These are phyloP conservation scores for Arabidopsis hybrid DNA, from an alignment of 441 rosid species.

Conservation along the genomic window DNA sequence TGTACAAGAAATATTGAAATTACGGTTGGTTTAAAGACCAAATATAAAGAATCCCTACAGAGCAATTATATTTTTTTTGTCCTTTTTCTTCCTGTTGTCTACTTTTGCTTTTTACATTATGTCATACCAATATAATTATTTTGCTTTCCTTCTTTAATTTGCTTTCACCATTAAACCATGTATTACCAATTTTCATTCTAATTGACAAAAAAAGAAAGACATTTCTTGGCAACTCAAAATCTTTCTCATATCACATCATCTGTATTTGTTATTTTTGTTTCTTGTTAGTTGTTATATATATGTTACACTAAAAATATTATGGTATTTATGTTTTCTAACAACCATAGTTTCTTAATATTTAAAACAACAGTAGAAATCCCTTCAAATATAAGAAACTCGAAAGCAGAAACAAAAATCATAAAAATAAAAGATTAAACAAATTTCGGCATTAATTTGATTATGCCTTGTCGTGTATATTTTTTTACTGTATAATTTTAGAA, in stretches of 20 bases:
- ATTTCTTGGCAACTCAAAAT: conserved; percentile 14
- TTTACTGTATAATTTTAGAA: background rate
- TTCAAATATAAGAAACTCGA: background rate
- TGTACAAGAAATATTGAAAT: conserved; percentile 32
- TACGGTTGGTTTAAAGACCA: conserved; percentile 34
- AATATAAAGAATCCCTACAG: conserved; percentile 29
- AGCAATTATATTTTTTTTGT: conserved; percentile 36
- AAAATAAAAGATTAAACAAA: background rate
- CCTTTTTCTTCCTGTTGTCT: conserved; percentile 28
- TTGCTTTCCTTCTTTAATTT: conserved; percentile 11
- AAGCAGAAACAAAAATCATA: background rate
- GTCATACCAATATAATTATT: conserved; percentile 20
- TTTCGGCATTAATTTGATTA: background rate
- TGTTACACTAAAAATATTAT: background rate
- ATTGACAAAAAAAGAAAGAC: background rate
- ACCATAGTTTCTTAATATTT: background rate
- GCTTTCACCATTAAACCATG: background rate
- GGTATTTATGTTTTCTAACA: background rate
- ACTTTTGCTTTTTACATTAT: conserved; percentile 36
- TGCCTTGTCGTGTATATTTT: background rate
- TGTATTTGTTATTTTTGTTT: background rate
- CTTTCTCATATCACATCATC: conserved; percentile 11
- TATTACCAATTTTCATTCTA: background rate
- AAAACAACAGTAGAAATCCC: background rate
- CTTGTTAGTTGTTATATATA: background rate